Conservation (phyloP, 2,329 filamentous ascomycete species). For the Fusarium sp. region DNA sequence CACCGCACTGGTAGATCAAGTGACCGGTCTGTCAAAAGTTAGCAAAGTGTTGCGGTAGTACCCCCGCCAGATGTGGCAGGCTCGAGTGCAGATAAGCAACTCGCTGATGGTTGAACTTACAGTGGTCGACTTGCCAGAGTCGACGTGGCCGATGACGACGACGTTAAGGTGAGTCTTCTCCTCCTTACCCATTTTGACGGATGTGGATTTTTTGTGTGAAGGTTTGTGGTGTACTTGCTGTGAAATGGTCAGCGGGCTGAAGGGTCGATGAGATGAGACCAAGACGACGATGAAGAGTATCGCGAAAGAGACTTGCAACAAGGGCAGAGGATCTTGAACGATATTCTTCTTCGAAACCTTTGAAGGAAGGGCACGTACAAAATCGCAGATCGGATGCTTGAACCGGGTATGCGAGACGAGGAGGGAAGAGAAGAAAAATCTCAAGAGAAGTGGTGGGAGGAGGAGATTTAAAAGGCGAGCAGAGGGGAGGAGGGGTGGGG, state of each 20-base stretch:
- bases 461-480: slow-evolving; percentile 56
- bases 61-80: slow-evolving; percentile 32
- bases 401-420: slow-evolving; percentile 61
- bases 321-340: slow-evolving; percentile 22
- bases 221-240: slow-evolving; percentile 46
- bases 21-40: slow-evolving; percentile 71
- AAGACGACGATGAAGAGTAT: slow-evolving; percentile 12
- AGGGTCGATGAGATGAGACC: neutral
- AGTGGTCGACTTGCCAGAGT: slow-evolving; percentile 99
- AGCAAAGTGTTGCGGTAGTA: slow-evolving; percentile 20
- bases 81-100: slow-evolving; percentile 11
- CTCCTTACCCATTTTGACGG: slow-evolving; percentile 77
- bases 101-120: slow-evolving; percentile 66
- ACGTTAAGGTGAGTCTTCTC: slow-evolving; percentile 97
- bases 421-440: slow-evolving; percentile 55
- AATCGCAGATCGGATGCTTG: slow-evolving; percentile 60
- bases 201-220: slow-evolving; percentile 43
- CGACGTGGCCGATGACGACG: slow-evolving; percentile 99
- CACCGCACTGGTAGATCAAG: slow-evolving; percentile 99
- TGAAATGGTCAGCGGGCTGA: slow-evolving; percentile 35
- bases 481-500: slow-evolving; percentile 48
- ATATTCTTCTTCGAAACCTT: slow-evolving; percentile 29
- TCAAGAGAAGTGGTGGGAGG: slow-evolving; percentile 54
- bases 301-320: slow-evolving; percentile 11
- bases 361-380: slow-evolving; percentile 48